Percentiles rank a stretch among this genome's conserved stretches.
These are phyloP conservation scores for Postia placenta DNA, from an alignment of 768 basidiomycete genomes.

Conservation along the genomic window DNA sequence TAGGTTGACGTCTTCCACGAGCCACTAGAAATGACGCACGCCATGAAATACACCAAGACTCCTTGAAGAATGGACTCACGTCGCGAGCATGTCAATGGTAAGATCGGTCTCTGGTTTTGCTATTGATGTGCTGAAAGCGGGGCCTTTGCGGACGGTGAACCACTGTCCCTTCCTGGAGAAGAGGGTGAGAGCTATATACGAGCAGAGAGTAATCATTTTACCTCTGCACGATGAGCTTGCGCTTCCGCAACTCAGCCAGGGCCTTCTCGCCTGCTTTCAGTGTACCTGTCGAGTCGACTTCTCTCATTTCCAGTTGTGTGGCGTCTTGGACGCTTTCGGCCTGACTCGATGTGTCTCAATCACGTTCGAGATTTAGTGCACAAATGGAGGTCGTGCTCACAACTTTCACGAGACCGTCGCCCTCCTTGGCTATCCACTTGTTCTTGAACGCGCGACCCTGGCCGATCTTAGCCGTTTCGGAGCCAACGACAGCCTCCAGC, in stretches of 20 bases:
- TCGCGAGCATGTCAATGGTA: constrained; percentile 89
- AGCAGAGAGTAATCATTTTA: no score
- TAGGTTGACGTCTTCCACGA: constrained; percentile 90
- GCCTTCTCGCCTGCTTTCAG: constrained; percentile 72
- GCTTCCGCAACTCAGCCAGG: constrained; percentile 83
- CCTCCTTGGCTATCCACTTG: constrained; percentile 93
- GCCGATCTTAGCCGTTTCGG: constrained; percentile 87
- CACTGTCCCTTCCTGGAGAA: constrained; percentile 93
- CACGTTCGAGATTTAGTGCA: not conserved
- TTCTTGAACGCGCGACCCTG: constrained; percentile 96
- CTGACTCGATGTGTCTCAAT: constrained; percentile 5
- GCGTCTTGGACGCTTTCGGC: constrained; percentile 68
- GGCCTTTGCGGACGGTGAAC: constrained; percentile 85
- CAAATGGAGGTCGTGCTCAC: constrained; percentile 52
- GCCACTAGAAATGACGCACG: constrained; percentile 49
- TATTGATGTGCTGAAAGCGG: constrained; percentile 83
- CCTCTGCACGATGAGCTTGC: constrained; percentile 85
- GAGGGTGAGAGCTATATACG: not conserved
- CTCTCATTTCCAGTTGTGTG: constrained; percentile 69
- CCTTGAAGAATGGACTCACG: constrained; percentile 49
- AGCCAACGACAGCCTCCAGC: constrained; percentile 73
- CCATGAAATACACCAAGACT: not conserved
- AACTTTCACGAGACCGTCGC: constrained; percentile 77
- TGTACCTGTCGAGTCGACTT: constrained; percentile 69
- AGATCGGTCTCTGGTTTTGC: constrained; percentile 95